These are phyloP conservation scores for Candida lessepsii DNA, from an alignment of 805 yeast species.

Conservation along the genomic window DNA sequence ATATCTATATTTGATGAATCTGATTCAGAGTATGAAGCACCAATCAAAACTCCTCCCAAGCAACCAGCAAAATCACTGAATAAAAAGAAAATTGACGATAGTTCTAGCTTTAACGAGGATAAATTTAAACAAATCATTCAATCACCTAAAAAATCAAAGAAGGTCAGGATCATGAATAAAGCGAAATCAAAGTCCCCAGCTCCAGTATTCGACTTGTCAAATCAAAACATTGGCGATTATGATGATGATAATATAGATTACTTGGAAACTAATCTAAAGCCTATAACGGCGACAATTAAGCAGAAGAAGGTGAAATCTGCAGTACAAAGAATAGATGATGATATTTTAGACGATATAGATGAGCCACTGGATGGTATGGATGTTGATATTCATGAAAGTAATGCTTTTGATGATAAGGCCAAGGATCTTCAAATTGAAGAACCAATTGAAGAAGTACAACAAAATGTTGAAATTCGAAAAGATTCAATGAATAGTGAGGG, in stretches of 20 bases:
- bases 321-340: slow-evolving; percentile 6
- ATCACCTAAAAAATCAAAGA: slow-evolving; percentile 24
- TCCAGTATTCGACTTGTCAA: slow-evolving; percentile 24
- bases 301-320: background rate
- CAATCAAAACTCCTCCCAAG: background rate
- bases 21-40: slow-evolving; percentile 1
- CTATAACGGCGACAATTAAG: background rate
- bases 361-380: background rate
- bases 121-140: slow-evolving; percentile 19
- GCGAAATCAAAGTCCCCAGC: slow-evolving; percentile 14
- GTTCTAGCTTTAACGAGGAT: slow-evolving; percentile 16
- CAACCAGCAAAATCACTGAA: background rate
- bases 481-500: background rate
- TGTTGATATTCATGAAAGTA: background rate
- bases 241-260: slow-evolving; percentile 30
- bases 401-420: background rate
- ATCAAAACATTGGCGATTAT: slow-evolving; percentile 36
- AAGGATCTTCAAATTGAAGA: background rate
- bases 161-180: slow-evolving; percentile 17
- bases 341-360: background rate
- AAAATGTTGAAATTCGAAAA: background rate
- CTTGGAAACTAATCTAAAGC: slow-evolving; percentile 18
- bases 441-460: background rate
- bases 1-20: background rate
- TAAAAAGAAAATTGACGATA: background rate